Evolutionary conservation across 805 yeast genomes (phyloP).

Genomic region (Grigorovia transvaalensis): DNA sequence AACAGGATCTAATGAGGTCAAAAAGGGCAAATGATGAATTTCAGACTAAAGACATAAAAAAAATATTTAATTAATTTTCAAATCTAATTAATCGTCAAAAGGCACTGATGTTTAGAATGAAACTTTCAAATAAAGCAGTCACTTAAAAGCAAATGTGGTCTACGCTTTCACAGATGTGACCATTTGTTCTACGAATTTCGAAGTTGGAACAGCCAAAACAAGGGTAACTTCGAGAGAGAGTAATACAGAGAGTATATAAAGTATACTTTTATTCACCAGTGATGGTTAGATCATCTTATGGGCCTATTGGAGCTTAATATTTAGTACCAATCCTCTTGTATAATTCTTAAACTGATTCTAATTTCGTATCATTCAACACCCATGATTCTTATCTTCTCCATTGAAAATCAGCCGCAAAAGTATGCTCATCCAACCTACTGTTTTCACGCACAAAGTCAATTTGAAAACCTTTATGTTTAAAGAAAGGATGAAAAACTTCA

Average conservation of each 20-base stretch:
- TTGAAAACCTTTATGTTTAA: constrained; percentile 41
- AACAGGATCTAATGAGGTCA: too few relatives aligned
- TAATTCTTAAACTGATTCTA: constrained; percentile 31
- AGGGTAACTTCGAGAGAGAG: too few relatives aligned
- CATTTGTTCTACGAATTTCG: too few relatives aligned
- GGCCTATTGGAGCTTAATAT: constrained; percentile 38
- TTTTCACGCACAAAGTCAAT: constrained; percentile 50
- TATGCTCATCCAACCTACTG: constrained; percentile 49
- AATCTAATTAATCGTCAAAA: not conserved
- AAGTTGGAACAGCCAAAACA: too few relatives aligned
- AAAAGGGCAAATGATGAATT: not conserved
- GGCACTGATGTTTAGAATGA: not conserved
- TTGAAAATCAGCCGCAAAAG: constrained; percentile 32
- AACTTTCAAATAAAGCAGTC: not conserved
- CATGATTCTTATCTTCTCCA: constrained; percentile 33
- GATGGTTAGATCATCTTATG: constrained; percentile 41
- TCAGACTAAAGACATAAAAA: not conserved
- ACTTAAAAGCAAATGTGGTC: too few relatives aligned
- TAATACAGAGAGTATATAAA: too few relatives aligned
- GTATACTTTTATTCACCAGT: too few relatives aligned
- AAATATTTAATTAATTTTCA: not conserved
- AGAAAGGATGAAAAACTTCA: constrained; percentile 54
- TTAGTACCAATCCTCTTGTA: constrained; percentile 34
- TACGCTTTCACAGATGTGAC: too few relatives aligned
- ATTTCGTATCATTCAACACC: constrained; percentile 16